Evolutionary conservation across 2,329 filamentous ascomycete genomes (phyloP).

Genomic region (Xylaria sp.): DNA sequence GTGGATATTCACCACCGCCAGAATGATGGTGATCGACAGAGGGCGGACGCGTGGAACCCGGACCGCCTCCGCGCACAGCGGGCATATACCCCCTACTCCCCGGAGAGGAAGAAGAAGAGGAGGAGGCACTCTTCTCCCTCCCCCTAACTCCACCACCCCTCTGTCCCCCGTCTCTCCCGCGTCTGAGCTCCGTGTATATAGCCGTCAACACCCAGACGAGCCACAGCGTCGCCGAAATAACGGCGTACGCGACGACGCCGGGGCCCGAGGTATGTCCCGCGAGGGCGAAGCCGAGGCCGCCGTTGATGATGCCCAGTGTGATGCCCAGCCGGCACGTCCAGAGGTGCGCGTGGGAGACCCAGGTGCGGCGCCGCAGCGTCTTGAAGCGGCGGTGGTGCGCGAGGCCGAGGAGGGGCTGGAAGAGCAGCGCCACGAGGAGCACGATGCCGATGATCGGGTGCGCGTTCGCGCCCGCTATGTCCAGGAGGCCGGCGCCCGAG

Average conservation of each 20-base stretch:
- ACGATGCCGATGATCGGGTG: conserved; percentile 62
- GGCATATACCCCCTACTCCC: conserved; percentile 2
- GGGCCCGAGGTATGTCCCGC: conserved; percentile 45
- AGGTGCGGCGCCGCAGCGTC: conserved; percentile 51
- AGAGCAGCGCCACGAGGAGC: conserved; percentile 53
- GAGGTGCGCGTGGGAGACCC: conserved; percentile 58
- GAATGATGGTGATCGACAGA: not conserved
- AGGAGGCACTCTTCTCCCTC: not conserved
- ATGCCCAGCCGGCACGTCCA: conserved; percentile 56
- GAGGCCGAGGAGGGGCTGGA: conserved; percentile 57
- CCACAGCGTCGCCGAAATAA: conserved; percentile 54
- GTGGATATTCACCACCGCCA: not conserved
- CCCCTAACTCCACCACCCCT: conserved; percentile 1
- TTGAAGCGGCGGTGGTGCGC: conserved; percentile 58
- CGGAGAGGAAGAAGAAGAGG: no score
- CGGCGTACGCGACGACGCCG: conserved; percentile 53
- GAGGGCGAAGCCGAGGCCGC: conserved; percentile 57
- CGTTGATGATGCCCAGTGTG: conserved; percentile 58
- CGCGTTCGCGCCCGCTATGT: conserved; percentile 50
- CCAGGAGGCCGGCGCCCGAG: conserved; percentile 43
- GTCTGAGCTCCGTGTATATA: conserved; percentile 48
- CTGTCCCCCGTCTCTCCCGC: conserved; percentile 29
- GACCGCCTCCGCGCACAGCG: not conserved
- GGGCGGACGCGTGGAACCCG: not conserved
- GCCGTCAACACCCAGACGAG: conserved; percentile 53